A percentile compares a stretch with the other conserved stretches of the same genome.
Evolutionary conservation across 495 filamentous ascomycete species (phyloP).

Genomic region (Tuber magnatum): DNA sequence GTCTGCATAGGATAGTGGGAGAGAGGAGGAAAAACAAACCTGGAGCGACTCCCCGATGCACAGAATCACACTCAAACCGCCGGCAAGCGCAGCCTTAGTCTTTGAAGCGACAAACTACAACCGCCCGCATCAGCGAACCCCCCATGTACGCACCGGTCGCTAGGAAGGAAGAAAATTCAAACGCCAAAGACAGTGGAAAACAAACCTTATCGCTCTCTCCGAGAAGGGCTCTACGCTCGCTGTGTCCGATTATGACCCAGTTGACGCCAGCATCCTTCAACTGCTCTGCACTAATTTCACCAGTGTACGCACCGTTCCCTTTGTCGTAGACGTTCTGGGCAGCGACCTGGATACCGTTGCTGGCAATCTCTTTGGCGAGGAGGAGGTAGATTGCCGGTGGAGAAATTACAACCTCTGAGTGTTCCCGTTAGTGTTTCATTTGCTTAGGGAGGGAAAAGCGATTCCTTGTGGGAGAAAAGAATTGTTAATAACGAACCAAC

Average conservation of each 20-base stretch:
- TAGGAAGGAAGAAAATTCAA: neutral
- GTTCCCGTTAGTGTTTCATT: slow-evolving; percentile 19
- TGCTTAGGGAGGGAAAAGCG: neutral
- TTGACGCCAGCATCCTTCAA: slow-evolving; percentile 76
- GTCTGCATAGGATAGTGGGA: neutral
- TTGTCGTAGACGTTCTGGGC: slow-evolving; percentile 96
- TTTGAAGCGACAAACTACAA: slow-evolving; percentile 71
- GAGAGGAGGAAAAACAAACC: slow-evolving; percentile 41
- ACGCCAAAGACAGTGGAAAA: neutral
- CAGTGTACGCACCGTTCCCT: slow-evolving; percentile 93
- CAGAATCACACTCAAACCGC: slow-evolving; percentile 82
- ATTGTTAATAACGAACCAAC: slow-evolving; percentile 49
- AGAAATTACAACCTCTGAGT: slow-evolving; percentile 81
- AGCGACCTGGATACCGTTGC: slow-evolving; percentile 57
- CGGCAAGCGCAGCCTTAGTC: slow-evolving; percentile 81
- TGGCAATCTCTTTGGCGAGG: slow-evolving; percentile 66
- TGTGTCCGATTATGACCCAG: slow-evolving; percentile 89
- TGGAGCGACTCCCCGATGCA: slow-evolving; percentile 93
- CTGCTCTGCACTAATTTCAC: slow-evolving; percentile 87
- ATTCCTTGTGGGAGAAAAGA: slow-evolving; percentile 15
- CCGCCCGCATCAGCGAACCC: slow-evolving; percentile 27
- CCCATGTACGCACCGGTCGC: neutral
- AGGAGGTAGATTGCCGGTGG: slow-evolving; percentile 86
- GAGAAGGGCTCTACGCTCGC: slow-evolving; percentile 79
- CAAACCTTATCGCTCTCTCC: slow-evolving; percentile 63